Conservation (phyloP, 2,329 filamentous ascomycete species). For the Alternaria incomplexa region DNA sequence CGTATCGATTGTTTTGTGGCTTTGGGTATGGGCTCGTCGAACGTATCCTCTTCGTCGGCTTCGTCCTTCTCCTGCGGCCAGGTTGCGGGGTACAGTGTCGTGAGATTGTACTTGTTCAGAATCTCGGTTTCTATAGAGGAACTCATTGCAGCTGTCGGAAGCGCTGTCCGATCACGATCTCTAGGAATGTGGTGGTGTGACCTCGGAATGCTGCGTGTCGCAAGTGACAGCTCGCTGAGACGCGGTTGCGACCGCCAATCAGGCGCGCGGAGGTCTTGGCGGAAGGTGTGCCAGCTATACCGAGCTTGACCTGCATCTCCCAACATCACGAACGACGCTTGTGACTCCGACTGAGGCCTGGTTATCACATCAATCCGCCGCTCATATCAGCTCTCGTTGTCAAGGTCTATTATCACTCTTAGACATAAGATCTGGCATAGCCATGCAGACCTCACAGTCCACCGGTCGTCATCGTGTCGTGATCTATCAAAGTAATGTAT, state of each 20-base stretch:
- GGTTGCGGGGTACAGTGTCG: slow-evolving; percentile 76
- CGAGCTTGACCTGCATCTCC: not conserved
- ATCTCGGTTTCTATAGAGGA: slow-evolving; percentile 67
- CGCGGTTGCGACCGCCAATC: slow-evolving; percentile 32
- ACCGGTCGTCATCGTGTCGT: not conserved
- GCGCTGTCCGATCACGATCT: not conserved
- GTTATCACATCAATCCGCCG: not conserved
- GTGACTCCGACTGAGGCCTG: accelerated
- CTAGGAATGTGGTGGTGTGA: not conserved
- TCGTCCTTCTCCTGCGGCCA: slow-evolving; percentile 87
- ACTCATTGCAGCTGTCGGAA: slow-evolving; percentile 32
- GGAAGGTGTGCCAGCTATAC: not conserved
- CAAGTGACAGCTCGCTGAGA: slow-evolving; percentile 22
- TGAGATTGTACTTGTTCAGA: slow-evolving; percentile 87
- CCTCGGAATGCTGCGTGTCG: slow-evolving; percentile 16
- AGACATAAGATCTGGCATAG: not conserved
- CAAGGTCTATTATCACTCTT: not conserved
- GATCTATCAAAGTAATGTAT: not conserved
- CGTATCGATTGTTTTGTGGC: slow-evolving; percentile 32
- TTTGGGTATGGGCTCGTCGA: slow-evolving; percentile 57
- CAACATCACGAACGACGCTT: not conserved
- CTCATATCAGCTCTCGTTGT: too few species aligned
- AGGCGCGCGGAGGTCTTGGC: slow-evolving; percentile 20
- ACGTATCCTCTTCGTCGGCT: slow-evolving; percentile 59
- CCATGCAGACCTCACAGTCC: not conserved